Conservation (phyloP, 176 grass and related monocot species). For the Oryza longistaminata region DNA sequence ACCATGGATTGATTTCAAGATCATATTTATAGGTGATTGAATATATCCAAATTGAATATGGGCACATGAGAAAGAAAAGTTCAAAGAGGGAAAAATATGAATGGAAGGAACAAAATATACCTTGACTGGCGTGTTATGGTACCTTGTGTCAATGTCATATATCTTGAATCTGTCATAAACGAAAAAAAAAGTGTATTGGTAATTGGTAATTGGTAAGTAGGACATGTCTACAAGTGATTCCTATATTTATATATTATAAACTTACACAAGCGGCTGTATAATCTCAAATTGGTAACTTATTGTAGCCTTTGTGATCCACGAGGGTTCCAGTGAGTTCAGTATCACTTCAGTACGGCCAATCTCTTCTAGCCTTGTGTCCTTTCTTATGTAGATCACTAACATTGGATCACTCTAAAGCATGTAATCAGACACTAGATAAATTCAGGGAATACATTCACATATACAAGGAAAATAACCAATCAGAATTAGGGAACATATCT, state of each 20-base stretch:
- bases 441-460: neutral
- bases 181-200: neutral
- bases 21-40: neutral
- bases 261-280: constrained; percentile 84
- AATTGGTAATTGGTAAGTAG: constrained; percentile 9
- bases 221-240: constrained; percentile 7
- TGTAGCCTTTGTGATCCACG: constrained; percentile 84
- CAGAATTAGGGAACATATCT: constrained; percentile 32
- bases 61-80: neutral
- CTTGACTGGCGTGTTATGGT: constrained; percentile 79
- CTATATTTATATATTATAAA: constrained; percentile 22
- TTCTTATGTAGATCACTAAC: constrained; percentile 67
- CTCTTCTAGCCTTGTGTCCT: constrained; percentile 79
- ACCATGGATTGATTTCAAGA: constrained; percentile 1
- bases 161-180: constrained; percentile 60
- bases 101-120: constrained; percentile 43
- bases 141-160: constrained; percentile 92
- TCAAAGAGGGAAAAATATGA: neutral
- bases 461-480: neutral
- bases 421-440: constrained; percentile 23
- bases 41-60: constrained; percentile 1
- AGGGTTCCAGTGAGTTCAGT: constrained; percentile 73
- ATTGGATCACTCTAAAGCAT: constrained; percentile 86
- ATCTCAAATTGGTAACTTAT: constrained; percentile 97
- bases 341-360: constrained; percentile 92